Evolutionary conservation across 108 stramenopile species (phyloP), one percentile per base, ranked within the genome.

Genomic region (Skeletonema marinoi): DNA sequence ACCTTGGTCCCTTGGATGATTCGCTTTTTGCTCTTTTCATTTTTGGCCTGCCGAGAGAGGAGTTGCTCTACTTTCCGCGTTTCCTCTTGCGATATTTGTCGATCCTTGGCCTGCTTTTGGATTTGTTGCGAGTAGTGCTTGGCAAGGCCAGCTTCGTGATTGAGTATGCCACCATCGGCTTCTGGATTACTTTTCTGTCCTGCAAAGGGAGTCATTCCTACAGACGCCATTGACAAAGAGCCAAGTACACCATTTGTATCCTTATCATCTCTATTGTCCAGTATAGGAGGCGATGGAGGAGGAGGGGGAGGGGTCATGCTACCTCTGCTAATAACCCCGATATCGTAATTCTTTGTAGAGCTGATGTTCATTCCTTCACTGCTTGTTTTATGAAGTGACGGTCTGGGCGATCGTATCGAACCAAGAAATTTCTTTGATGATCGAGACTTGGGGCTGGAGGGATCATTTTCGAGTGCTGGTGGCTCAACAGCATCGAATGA

Each of bases 1-100:
- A 91, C 72, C 59, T 93, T 92, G 16, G 90, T 83, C 0, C 89
- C 89, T 17, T 86, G 78, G 1, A 88, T 76, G 17, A 92, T 56
- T 1, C 70, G 68, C 70, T 93, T 89, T 75, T 73, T 80, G 29
- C 70, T 81, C 70, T 76, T 73, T 68, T 83, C 74, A 63, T 88
- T 63, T 21, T 64, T 77, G n/a, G 65, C 78, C 10, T 71, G 38
- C 12, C 46, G 30, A 19, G 74, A 54, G 7, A 75, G 30, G 3
- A 82, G 32, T 17, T 65, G 58, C 60, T 46, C 67, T 6, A 82
- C 66, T 46, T 75, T 75, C 33, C 70, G 68, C 58, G 59, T 63
- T 61, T 82, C 81, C 38, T 82, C 81, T 66, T 70, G 65, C 1
- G 81, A 71, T 66, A 71, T 75, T 42, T 75, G 74, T 66, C 75